phyloP scores from a whole-genome alignment of 179 eudicot species.

The Kewa caespitosa region DNA sequence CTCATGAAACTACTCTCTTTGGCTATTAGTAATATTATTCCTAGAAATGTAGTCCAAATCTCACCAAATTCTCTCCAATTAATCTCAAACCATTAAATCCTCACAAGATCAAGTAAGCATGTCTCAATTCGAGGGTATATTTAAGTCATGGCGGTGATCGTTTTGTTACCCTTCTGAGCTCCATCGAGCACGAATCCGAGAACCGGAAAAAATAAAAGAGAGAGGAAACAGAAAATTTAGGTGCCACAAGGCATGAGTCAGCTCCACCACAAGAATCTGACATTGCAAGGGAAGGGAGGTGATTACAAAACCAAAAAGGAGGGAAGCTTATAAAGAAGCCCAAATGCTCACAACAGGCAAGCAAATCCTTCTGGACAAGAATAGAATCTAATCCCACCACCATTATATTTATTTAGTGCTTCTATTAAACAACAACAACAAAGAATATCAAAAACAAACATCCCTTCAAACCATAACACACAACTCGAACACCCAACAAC shows the following conservation, averaged over 20 bases:
- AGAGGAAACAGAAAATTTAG: too few species aligned
- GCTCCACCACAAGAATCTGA: conserved; percentile 13
- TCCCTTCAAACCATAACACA: conserved; percentile 31
- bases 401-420: background rate
- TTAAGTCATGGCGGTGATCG: background rate
- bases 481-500: conserved; percentile 26
- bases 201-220: background rate
- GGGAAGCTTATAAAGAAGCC: conserved; percentile 30
- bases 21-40: conserved; percentile 1
- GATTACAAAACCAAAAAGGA: conserved; percentile 41
- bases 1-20: conserved; percentile 10
- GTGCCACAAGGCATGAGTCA: background rate
- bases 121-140: background rate
- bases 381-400: conserved; percentile 54
- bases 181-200: conserved; percentile 2
- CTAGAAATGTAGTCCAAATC: too few species aligned
- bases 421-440: background rate
- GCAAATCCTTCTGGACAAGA: conserved; percentile 59
- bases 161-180: too few species aligned
- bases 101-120: background rate
- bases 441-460: conserved; percentile 20
- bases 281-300: conserved; percentile 27
- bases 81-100: background rate
- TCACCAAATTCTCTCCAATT: conserved; percentile 19
- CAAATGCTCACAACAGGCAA: conserved; percentile 15